A percentile compares a stretch with the other conserved stretches of the same genome.
Evolutionary conservation across 2,329 filamentous ascomycete species (phyloP).

Genomic region (Trichoderma sp.): DNA sequence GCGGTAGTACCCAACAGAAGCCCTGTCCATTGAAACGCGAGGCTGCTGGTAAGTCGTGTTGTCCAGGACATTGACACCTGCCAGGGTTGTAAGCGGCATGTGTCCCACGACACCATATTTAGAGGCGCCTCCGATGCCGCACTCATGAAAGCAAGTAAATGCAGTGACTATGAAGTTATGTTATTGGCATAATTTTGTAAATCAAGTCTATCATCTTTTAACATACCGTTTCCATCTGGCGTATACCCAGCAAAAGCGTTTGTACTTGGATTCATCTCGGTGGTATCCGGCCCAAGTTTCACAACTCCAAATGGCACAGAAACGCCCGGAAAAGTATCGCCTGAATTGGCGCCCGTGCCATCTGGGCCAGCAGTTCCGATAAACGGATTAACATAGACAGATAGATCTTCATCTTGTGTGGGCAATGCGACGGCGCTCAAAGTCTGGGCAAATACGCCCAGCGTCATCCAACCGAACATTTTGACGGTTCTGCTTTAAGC

Average conservation of each 20-base stretch:
- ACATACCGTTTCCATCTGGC: constrained; percentile 43
- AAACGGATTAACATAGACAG: constrained; percentile 51
- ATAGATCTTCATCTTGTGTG: background rate
- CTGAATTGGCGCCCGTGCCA: constrained; percentile 49
- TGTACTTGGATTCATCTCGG: constrained; percentile 26
- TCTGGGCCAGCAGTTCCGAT: constrained; percentile 53
- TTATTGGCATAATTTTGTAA: background rate
- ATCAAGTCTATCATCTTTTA: background rate
- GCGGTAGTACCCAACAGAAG: constrained; percentile 58
- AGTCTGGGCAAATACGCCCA: background rate
- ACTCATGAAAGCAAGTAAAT: constrained; percentile 59
- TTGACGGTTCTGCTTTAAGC: background rate
- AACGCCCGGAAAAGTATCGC: constrained; percentile 50
- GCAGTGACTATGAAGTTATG: constrained; percentile 44
- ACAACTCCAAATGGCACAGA: constrained; percentile 50
- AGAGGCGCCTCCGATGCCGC: constrained; percentile 60
- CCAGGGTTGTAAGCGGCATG: constrained; percentile 49
- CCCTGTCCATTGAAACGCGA: constrained; percentile 46
- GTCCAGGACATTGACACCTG: constrained; percentile 51
- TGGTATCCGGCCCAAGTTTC: constrained; percentile 50
- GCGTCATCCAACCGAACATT: background rate
- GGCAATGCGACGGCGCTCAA: background rate
- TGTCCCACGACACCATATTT: constrained; percentile 61
- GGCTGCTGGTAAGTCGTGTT: constrained; percentile 53
- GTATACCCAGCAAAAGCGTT: constrained; percentile 44